Evolutionary conservation across 163 green algal species (phyloP), one percentile per base, ranked within the genome.

Genomic region (Prototheca wickerhamii): DNA sequence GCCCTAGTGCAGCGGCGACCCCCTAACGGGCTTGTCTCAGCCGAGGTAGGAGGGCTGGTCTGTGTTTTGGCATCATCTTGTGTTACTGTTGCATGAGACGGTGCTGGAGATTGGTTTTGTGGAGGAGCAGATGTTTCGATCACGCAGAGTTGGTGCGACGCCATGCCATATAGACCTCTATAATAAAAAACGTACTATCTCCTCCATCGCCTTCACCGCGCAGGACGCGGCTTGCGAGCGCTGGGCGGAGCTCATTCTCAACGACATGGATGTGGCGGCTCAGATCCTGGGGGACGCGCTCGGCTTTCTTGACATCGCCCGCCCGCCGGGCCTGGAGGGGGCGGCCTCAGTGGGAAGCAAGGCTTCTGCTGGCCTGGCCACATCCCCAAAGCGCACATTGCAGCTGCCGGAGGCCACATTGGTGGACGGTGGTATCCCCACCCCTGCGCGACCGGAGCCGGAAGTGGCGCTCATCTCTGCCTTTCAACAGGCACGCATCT

Each of bases 1-100:
- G 81, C 82, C 4, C 80, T 80, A 21, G 85, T 95, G 40, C 82
- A 87, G 58, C 82, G 87, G 30, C 73, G 84, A 3, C 87, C 87
- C 7, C 86, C 87, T 8, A 77, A 70, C 40, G 68, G 70, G 1
- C 60, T 78, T 3, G 44, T 80, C 33, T 80, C 55, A 8, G 61
- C 63, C 0, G 87, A 95, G 66, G 66, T 67, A 55, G 1, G 63
- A 5, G n/a, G 18, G 5, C 5, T 35, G 26, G 26, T 29, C 3
- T 31, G 31, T 34, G 53, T 20, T 4, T 8, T 61, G 29, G 1
- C 4, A 23, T 31, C n/a, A n/a, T n/a, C n/a, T n/a, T n/a, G n/a
- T n/a, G n/a, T n/a, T n/a, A n/a, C n/a, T n/a, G n/a, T n/a, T n/a
- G n/a, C n/a, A n/a, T n/a, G n/a, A n/a, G n/a, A n/a, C n/a, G n/a